Evolutionary conservation across 2,329 filamentous ascomycete species (phyloP), one percentile per base, ranked within the genome.

Genomic region (Pseudogymnoascus sp.): DNA sequence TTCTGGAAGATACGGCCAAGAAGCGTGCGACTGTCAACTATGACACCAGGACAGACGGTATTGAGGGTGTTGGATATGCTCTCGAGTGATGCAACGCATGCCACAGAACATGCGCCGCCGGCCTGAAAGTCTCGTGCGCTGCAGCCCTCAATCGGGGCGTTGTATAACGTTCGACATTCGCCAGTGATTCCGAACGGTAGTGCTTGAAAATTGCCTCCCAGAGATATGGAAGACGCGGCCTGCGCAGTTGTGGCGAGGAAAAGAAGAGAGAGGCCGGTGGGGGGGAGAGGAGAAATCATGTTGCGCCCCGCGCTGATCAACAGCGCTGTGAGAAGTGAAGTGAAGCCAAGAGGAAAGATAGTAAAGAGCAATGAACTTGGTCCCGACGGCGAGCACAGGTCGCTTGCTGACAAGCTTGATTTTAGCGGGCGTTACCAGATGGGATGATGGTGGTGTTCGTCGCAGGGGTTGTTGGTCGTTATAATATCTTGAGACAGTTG

Each of bases 201-300:
- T 29, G 4, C 8, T 63, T 64, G 63, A 34, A 64, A 64, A 23
- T 62, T 63, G 6, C 11, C 62, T 10, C 37, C 63, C 8, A 62
- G 60, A 37, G 37, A 62, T 34, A 61, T 21, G n/a, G 57, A 31
- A 37, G 62, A 61, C 8, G 54, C n/a, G 18, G 60, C 34, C 29
- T 36, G 40, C 3, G 21, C 21, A 36, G 61, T 23, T 5, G n/a
- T 16, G 39, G 61, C 8, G 37, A 62, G 23, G 5, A 36, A 60
- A 34, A 36, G 29, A 14, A 47, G 31, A 51, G 45, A 34, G n/a
- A 47, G 45, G 18, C 21, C 11, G 8, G 16, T 16, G 61, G 29
- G 11, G 45, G 31, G 57, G 10, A 29, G 6, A 29, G 45, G 29
- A 5, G 37, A 36, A 45, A 40, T 62, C 31, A 59, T 36, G n/a